A percentile compares a stretch with the other conserved stretches of the same genome.
Evolutionary conservation across 768 basidiomycete genomes (phyloP).

Genomic region (Boletus rubescentipes): DNA sequence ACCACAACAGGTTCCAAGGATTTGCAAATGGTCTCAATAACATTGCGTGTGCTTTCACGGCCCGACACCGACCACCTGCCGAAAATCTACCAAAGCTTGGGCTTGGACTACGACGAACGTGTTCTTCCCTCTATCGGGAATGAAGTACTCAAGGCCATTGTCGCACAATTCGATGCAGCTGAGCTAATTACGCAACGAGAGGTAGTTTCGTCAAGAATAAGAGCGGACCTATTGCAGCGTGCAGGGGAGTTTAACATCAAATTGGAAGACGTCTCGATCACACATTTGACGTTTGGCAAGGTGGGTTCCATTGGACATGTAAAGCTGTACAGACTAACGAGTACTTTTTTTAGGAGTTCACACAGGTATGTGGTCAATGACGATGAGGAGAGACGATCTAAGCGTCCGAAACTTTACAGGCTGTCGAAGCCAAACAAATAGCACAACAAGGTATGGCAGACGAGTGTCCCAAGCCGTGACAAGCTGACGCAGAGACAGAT

Average conservation of each 20-base stretch:
- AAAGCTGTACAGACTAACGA: constrained; percentile 2
- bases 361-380: constrained; percentile 45
- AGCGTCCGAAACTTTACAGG: constrained; percentile 38
- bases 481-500: constrained; percentile 50
- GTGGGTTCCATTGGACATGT: constrained; percentile 35
- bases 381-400: neutral
- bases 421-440: constrained; percentile 99
- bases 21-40: constrained; percentile 97
- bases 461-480: neutral
- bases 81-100: constrained; percentile 93
- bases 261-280: constrained; percentile 97
- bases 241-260: constrained; percentile 96
- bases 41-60: constrained; percentile 90
- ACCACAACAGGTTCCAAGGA: constrained; percentile 99
- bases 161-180: constrained; percentile 97
- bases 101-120: constrained; percentile 96
- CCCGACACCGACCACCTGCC: constrained; percentile 87
- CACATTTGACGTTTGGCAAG: constrained; percentile 86
- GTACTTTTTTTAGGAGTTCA: constrained; percentile 67
- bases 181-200: constrained; percentile 97
- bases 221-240: constrained; percentile 87
- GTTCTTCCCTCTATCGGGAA: constrained; percentile 97
- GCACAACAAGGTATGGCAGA: constrained; percentile 86
- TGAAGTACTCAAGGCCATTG: constrained; percentile 96
- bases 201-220: constrained; percentile 91